A percentile compares a stretch with the other conserved stretches of the same genome.
Conservation (phyloP, 345 rosid species). For the Barbarea vulgaris region DNA sequence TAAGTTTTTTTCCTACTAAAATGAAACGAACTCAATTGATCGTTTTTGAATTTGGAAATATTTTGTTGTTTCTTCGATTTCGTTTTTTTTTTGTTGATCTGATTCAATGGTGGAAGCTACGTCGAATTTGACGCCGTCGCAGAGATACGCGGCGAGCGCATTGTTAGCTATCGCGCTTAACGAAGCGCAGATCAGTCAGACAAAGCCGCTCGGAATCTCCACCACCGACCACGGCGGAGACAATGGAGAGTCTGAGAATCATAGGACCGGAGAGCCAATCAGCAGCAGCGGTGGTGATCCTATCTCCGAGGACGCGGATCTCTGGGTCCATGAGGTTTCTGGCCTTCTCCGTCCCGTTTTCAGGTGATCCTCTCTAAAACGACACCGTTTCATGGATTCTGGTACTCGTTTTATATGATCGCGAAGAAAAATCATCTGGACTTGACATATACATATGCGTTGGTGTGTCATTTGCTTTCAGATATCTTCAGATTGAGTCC, state of each 20-base stretch:
- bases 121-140: constrained; percentile 68
- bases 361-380: constrained; percentile 46
- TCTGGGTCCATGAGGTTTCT: constrained; percentile 75
- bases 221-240: constrained; percentile 27
- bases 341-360: constrained; percentile 86
- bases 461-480: constrained; percentile 32
- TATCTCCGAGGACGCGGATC: constrained; percentile 62
- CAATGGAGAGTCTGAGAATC: not conserved
- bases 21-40: constrained; percentile 10
- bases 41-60: constrained; percentile 5
- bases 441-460: not conserved
- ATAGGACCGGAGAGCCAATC: constrained; percentile 41
- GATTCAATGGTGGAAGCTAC: constrained; percentile 30
- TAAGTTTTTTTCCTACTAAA: not conserved
- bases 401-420: not conserved
- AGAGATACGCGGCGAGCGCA: constrained; percentile 78
- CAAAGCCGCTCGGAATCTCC: constrained; percentile 54
- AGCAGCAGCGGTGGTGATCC: constrained; percentile 48
- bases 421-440: constrained; percentile 5
- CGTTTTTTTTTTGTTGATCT: not conserved
- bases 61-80: constrained; percentile 12
- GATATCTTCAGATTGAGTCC: constrained; percentile 70
- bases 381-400: not conserved
- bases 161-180: constrained; percentile 59
- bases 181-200: constrained; percentile 50